Conservation (phyloP, 495 filamentous ascomycete species). For the Elaphomyces granulatus region DNA sequence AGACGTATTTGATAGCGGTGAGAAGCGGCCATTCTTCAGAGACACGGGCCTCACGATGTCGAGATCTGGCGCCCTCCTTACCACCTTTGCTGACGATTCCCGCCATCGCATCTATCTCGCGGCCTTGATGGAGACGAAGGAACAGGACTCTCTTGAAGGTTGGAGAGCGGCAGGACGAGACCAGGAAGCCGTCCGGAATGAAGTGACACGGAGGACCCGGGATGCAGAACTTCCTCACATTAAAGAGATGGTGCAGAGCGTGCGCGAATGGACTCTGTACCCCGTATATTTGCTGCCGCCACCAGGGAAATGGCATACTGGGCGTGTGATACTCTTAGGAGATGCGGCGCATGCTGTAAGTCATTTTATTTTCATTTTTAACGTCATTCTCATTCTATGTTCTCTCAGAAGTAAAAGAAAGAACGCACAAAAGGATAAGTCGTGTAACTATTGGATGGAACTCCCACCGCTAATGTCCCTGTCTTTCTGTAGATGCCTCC, state of each 20-base stretch:
- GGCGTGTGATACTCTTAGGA: conserved; percentile 37
- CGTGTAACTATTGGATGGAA: no score
- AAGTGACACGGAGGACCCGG: conserved; percentile 32
- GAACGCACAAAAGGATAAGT: no score
- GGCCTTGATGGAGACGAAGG: conserved; percentile 38
- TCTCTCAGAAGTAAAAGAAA: no score
- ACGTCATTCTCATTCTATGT: no score
- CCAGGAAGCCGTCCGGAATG: conserved; percentile 25
- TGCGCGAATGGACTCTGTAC: conserved; percentile 42
- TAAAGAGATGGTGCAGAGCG: conserved; percentile 30
- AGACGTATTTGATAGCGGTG: no score
- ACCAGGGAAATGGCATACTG: conserved; percentile 35
- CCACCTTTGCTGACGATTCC: conserved; percentile 34
- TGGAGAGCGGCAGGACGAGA: conserved; percentile 27
- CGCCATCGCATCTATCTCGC: conserved; percentile 36
- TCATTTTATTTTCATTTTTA: conserved; percentile 4
- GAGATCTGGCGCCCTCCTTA: conserved; percentile 39
- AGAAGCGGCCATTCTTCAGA: conserved; percentile 22
- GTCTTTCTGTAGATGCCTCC: conserved; percentile 47
- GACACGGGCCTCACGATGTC: conserved; percentile 35
- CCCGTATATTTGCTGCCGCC: conserved; percentile 43
- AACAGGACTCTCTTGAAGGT: conserved; percentile 30
- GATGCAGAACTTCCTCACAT: conserved; percentile 34
- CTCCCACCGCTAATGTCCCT: no score
- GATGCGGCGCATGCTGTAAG: conserved; percentile 48